These are phyloP conservation scores for Stevia rebaudiana DNA, from an alignment of 140 eudicot genomes.

Conservation along the genomic window DNA sequence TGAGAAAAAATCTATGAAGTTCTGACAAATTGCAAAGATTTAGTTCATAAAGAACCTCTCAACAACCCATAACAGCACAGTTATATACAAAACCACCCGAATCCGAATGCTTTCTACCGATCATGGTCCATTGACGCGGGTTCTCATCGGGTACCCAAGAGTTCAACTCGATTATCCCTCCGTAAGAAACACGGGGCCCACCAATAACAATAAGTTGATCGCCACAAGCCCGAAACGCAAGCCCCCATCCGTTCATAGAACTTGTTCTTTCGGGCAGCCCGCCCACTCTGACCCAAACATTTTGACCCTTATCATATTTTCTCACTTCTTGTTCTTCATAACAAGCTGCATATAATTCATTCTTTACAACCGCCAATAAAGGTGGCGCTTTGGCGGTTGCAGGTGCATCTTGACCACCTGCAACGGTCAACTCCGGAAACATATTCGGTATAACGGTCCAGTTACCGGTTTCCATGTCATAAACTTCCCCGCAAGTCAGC, in stretches of 20 bases:
- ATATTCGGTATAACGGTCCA: slow-evolving; percentile 61
- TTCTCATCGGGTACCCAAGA: slow-evolving; percentile 65
- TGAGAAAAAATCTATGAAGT: neutral
- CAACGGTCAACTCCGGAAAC: slow-evolving; percentile 42
- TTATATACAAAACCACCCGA: slow-evolving; percentile 67
- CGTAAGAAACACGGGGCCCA: slow-evolving; percentile 48
- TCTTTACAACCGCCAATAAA: slow-evolving; percentile 62
- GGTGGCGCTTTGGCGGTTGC: slow-evolving; percentile 69
- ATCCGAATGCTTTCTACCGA: slow-evolving; percentile 35
- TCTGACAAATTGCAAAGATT: slow-evolving; percentile 7
- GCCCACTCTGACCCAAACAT: slow-evolving; percentile 54
- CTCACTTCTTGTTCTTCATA: slow-evolving; percentile 53
- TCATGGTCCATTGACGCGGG: slow-evolving; percentile 55
- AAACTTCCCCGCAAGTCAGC: slow-evolving; percentile 66
- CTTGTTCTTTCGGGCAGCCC: slow-evolving; percentile 51
- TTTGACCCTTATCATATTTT: slow-evolving; percentile 46
- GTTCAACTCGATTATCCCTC: slow-evolving; percentile 56
- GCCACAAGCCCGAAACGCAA: slow-evolving; percentile 76
- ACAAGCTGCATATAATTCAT: slow-evolving; percentile 63
- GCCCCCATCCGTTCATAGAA: slow-evolving; percentile 80
- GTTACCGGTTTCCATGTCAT: slow-evolving; percentile 34
- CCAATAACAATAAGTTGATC: slow-evolving; percentile 62
- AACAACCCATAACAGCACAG: slow-evolving; percentile 82
- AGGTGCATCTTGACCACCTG: slow-evolving; percentile 38
- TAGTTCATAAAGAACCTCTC: slow-evolving; percentile 19